Base-by-base conservation (phyloP, 106 monocot species). In the Chionographis japonica region DNA sequence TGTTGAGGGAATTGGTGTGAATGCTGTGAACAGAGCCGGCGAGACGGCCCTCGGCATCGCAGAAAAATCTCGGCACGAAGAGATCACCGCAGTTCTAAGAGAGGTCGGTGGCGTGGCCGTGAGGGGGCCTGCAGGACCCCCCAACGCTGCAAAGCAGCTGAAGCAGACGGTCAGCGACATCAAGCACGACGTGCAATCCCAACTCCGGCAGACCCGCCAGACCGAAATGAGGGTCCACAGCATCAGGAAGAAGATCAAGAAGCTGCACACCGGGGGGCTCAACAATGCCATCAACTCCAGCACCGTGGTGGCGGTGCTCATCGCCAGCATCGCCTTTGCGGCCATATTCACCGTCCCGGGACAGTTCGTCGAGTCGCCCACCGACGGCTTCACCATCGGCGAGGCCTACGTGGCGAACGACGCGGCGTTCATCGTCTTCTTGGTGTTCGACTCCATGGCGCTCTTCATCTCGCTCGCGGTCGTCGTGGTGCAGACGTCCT, bases 211-310 rank as follows among this genome's bases (percentile, higher is more conserved):
- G 16, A 81, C 88, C 27, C 75, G 78, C 8, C 71, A 81, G 41
- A 88, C 84, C 1, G 75, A 75, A 39, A 63, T 70, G 42, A 57
- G 73, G 19, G 84, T 88, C 19, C 72, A 81, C 10, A 62, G 61
- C 40, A 84, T 88, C 57, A 81, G 69, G 39, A 88, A 81, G 62
- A 75, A 66, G 40, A 53, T 88, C 12, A 59, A 62, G 43, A 90
- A 90, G 54, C 71, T 90, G 19, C 75, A 81, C 60, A 46, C 35
- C 4, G 75, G 58, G 6, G 90, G 86, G 54, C 81, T 90, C 50
- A 84, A 77, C 71, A 90, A 90, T 54, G 90, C 90, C 19, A 84
- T 84, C 59, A 90, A 86, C 68, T 90, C 86, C 50, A 86, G 72
- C 67, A 90, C 81, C 0, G 68, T 90, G 12, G 86, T 90, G 4